phyloP scores from a whole-genome alignment of 2,329 filamentous ascomycete genomes.

The Lachnum nothofagi region DNA sequence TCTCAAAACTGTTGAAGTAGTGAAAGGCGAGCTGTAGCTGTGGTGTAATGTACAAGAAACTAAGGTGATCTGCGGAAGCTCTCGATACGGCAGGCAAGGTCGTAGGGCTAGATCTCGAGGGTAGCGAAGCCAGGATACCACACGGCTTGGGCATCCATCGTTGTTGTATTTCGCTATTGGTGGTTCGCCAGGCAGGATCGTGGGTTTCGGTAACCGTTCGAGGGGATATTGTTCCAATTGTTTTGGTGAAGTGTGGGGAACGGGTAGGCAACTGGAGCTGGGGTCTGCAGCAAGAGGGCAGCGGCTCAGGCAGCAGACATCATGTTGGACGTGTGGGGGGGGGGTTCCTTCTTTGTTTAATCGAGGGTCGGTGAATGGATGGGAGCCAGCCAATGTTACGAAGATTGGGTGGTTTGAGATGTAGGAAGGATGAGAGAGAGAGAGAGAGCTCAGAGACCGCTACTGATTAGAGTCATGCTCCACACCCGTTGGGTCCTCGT shows the following conservation, averaged over 20 bases:
- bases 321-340: no score
- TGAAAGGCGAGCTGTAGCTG: conserved; percentile 17
- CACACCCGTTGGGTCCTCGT: conserved; percentile 2
- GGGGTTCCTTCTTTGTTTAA: conserved; percentile 1
- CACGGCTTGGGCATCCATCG: conserved; percentile 33
- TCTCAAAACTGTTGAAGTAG: conserved; percentile 19
- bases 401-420: neutral
- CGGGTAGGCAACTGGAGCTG: conserved; percentile 22
- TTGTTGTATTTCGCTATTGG: conserved; percentile 16
- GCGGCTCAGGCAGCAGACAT: conserved; percentile 26
- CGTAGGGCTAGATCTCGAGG: conserved; percentile 28
- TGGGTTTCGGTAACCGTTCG: conserved; percentile 7
- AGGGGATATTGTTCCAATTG: conserved; percentile 10
- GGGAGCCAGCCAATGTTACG: neutral
- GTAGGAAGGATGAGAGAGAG: conserved; percentile 1
- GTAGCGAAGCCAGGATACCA: conserved; percentile 27
- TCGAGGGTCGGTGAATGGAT: conserved; percentile 4
- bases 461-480: conserved; percentile 25
- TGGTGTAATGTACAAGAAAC: conserved; percentile 13
- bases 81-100: conserved; percentile 23
- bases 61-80: conserved; percentile 22
- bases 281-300: conserved; percentile 17
- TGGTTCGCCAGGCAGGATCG: conserved; percentile 4
- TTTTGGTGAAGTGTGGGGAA: neutral
- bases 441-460: conserved; percentile 1